Percentiles rank a stretch among this genome's conserved stretches.
Conservation (phyloP, 148 eudicot genomes). For the Cornus suecica region DNA sequence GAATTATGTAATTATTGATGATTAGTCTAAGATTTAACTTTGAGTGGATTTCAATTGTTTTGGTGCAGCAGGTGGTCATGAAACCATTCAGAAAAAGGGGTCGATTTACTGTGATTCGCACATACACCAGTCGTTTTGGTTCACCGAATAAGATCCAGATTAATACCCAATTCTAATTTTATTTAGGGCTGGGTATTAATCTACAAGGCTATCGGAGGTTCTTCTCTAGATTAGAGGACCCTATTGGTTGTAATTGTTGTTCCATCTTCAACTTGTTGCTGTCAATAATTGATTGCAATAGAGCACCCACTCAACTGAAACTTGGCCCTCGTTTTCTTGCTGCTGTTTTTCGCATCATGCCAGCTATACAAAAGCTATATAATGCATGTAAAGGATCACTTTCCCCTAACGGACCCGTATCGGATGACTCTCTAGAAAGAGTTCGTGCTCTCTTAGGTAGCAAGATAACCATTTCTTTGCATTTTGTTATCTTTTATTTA, state of each 20-base stretch:
- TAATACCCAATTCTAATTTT: conserved; percentile 8
- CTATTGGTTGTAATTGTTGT: conserved; percentile 8
- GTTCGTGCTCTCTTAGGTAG: conserved; percentile 82
- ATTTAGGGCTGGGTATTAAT: background rate
- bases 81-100: conserved; percentile 6
- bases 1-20: background rate
- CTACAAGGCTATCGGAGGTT: conserved; percentile 10
- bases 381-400: conserved; percentile 94
- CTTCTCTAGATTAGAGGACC: conserved; percentile 18
- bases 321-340: conserved; percentile 5
- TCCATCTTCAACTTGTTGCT: background rate
- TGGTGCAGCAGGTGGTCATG: conserved; percentile 6
- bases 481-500: background rate
- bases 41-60: background rate
- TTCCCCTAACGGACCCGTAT: conserved; percentile 70
- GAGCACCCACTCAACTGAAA: conserved; percentile 6
- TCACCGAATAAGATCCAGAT: conserved; percentile 15
- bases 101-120: conserved; percentile 16
- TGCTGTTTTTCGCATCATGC: conserved; percentile 50
- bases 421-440: conserved; percentile 83
- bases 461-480: conserved; percentile 2
- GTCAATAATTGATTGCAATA: background rate
- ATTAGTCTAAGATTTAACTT: background rate
- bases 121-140: conserved; percentile 7
- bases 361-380: conserved; percentile 86